Evolutionary conservation across 2,329 filamentous ascomycete species (phyloP), one percentile per base, ranked within the genome.

Genomic region (Cladophialophora psammophila): DNA sequence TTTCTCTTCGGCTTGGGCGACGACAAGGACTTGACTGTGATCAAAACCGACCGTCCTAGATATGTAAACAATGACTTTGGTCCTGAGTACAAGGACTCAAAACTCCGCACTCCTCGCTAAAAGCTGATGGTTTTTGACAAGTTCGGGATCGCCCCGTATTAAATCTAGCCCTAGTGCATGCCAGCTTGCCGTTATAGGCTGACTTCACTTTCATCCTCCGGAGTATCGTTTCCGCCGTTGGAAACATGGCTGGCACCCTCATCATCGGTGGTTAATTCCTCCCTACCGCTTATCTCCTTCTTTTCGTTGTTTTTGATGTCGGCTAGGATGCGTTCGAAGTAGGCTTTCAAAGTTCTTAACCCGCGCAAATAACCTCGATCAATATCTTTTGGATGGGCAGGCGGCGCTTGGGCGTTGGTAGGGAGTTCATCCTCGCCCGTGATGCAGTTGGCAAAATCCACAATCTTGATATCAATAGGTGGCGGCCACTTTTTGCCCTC

Each of bases 391-490:
- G 92, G 92, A 75, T 96, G 88, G 66, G 88, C 86, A 4, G 95
- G 95, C 13, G 95, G 95, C 73, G 94, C 97, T 18, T 83, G 80
- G 1, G 83, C 80, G 66, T 87, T 83, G 10, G 88, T 80, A 0
- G 85, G 80, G 2, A 87, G 74, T 58, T 80, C 77, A 74, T 97
- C 93, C 71, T 95, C 91, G 3, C 92, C 91, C 1, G 94, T 98
- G 40, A 98, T 90, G 75, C 94, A 97, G 77, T 99, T 99, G 70
- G 95, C 95, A 81, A 99, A 99, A 79, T 99, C 95, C 65, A 97
- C 94, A 78, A 99, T 96, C 80, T 97, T 97, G 80, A 99, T 89
- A 78, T 97, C 92, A 75, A 96, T 94, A 71, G 89, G 73, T 65
- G 66, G 74, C 45, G 82, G 83, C 53, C 72, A 74, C 63, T 74